phyloP scores from a whole-genome alignment of 1,284 basidiomycete genomes.

The Entoloma clypeatum region DNA sequence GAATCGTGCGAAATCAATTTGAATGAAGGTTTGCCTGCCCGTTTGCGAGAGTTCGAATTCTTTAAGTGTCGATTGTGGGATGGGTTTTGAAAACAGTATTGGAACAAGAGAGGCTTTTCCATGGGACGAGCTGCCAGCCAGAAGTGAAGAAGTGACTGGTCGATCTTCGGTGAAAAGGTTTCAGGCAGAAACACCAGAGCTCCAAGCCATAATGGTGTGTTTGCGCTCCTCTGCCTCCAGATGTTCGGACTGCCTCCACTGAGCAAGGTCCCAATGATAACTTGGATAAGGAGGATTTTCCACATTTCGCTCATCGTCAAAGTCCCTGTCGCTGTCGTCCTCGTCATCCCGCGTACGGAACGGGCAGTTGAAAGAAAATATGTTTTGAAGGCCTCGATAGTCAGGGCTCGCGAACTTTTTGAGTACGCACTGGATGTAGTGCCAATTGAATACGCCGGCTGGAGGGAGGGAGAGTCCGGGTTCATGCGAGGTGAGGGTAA shows the following conservation, averaged over 20 bases:
- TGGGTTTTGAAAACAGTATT: no score
- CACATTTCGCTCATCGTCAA: conserved; percentile 15
- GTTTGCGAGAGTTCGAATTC: no score
- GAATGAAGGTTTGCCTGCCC: no score
- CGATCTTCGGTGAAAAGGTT: no score
- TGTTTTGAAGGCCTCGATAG: conserved; percentile 19
- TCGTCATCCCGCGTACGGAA: not conserved
- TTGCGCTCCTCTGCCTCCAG: conserved; percentile 13
- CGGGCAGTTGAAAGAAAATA: conserved; percentile 4
- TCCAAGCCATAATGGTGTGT: conserved; percentile 8
- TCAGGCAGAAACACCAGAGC: conserved; percentile 1
- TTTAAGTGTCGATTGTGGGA: no score
- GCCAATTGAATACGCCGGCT: conserved; percentile 20
- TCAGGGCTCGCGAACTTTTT: conserved; percentile 16
- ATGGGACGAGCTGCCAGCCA: no score
- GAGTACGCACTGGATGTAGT: conserved; percentile 18
- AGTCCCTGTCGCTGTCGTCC: conserved; percentile 8
- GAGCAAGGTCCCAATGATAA: conserved; percentile 17
- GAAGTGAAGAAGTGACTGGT: no score
- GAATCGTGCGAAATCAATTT: no score
- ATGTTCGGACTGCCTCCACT: conserved; percentile 12
- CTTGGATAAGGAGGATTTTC: conserved; percentile 17
- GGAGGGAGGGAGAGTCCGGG: conserved; percentile 13
- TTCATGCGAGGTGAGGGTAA: conserved; percentile 13
- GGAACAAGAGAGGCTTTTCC: no score